Evolutionary conservation across 2,329 filamentous ascomycete genomes (phyloP).

Genomic region (Biscogniauxia mediterranea): DNA sequence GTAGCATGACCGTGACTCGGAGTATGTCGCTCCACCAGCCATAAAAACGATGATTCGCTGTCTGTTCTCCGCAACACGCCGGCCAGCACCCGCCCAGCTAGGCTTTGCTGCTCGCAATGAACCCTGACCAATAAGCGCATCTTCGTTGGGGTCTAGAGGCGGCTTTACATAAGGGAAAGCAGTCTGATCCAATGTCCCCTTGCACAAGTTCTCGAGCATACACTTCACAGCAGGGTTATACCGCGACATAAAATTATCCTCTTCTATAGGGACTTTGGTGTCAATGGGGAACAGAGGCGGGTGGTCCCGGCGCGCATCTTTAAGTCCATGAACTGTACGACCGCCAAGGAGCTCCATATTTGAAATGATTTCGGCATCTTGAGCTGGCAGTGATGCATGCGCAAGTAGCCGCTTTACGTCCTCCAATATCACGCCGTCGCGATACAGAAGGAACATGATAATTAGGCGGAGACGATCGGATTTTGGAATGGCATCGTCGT

Average conservation of each 20-base stretch:
- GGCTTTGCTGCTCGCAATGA: conserved; percentile 90
- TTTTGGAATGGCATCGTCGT: conserved; percentile 71
- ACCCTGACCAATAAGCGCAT: conserved; percentile 59
- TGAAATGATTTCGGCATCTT: conserved; percentile 68
- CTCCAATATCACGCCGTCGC: conserved; percentile 78
- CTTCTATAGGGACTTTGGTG: conserved; percentile 51
- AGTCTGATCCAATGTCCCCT: conserved; percentile 63
- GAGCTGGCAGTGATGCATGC: conserved; percentile 74
- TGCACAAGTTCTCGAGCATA: conserved; percentile 74
- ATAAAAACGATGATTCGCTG: conserved; percentile 93
- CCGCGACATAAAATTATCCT: conserved; percentile 83
- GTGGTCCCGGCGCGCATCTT: conserved; percentile 68
- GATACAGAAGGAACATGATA: conserved; percentile 80
- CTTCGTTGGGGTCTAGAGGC: conserved; percentile 61
- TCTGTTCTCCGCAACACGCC: conserved; percentile 72
- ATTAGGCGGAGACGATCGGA: conserved; percentile 82
- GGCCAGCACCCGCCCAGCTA: conserved; percentile 86
- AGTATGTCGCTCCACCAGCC: conserved; percentile 92
- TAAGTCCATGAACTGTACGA: conserved; percentile 65
- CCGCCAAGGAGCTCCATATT: conserved; percentile 84
- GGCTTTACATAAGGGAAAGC: conserved; percentile 73
- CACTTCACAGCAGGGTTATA: conserved; percentile 79
- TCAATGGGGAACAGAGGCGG: conserved; percentile 73
- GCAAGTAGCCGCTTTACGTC: conserved; percentile 82
- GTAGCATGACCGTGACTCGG: conserved; percentile 86